Conservation (phyloP, 2,329 filamentous ascomycete species). For the Colletotrichum sp. region DNA sequence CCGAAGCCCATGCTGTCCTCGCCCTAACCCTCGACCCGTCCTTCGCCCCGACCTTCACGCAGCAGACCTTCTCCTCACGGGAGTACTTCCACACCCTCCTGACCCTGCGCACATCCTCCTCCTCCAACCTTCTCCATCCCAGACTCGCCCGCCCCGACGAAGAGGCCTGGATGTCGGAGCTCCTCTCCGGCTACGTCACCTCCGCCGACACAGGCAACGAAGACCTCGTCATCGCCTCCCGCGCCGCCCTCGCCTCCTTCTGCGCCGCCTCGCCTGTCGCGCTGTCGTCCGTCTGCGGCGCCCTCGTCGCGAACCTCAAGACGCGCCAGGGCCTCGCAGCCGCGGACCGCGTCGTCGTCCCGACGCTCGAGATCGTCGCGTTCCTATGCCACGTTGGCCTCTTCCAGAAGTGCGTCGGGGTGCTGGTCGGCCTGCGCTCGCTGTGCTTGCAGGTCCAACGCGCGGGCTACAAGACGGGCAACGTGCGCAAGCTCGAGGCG, state of each 20-base stretch:
- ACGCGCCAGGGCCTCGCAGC: constrained; percentile 51
- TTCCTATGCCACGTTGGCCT: constrained; percentile 74
- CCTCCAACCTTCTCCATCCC: constrained; percentile 38
- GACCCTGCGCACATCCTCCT: constrained; percentile 39
- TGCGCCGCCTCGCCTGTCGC: constrained; percentile 46
- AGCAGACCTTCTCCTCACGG: constrained; percentile 60
- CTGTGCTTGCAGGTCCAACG: constrained; percentile 77
- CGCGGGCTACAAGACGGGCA: constrained; percentile 82
- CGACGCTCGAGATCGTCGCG: constrained; percentile 76
- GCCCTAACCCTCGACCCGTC: constrained; percentile 47
- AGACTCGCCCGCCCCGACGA: constrained; percentile 34
- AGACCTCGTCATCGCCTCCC: constrained; percentile 72
- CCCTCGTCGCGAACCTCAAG: constrained; percentile 60
- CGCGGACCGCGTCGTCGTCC: constrained; percentile 75
- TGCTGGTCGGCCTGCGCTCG: constrained; percentile 49
- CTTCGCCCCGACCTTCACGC: constrained; percentile 35
- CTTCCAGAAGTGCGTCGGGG: constrained; percentile 41
- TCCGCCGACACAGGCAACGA: constrained; percentile 82
- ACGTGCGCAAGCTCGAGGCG: constrained; percentile 80
- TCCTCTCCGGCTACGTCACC: constrained; percentile 72
- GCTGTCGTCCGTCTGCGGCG: constrained; percentile 50
- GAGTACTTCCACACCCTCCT: constrained; percentile 64
- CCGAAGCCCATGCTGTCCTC: constrained; percentile 64
- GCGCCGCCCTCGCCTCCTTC: constrained; percentile 66
- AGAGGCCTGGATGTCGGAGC: constrained; percentile 49